These are phyloP conservation scores for Albizia julibrissin DNA, from an alignment of 306 rosid species.

Conservation along the genomic window DNA sequence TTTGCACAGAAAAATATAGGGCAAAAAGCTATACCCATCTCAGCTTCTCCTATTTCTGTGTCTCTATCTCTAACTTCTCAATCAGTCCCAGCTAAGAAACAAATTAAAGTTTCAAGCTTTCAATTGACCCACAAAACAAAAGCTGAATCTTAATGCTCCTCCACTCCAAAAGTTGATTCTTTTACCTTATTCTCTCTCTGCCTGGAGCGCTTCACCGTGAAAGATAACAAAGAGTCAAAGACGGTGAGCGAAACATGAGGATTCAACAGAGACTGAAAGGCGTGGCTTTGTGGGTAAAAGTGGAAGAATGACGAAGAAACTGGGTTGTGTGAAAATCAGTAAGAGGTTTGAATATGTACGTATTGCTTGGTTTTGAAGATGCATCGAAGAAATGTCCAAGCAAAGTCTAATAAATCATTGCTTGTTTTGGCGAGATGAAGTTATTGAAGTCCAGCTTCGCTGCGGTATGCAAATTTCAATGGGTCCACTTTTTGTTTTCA, in stretches of 20 bases:
- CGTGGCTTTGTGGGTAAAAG: slow-evolving; percentile 21
- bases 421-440: not conserved
- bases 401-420: slow-evolving; percentile 12
- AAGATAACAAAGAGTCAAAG: not conserved
- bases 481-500: slow-evolving; percentile 35
- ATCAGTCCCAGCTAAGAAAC: slow-evolving; percentile 26
- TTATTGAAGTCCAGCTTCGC: slow-evolving; percentile 27
- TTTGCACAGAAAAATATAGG: slow-evolving; percentile 69
- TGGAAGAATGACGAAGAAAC: not conserved
- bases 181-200: not conserved
- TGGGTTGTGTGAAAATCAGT: slow-evolving; percentile 21
- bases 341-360: not conserved
- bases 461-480: slow-evolving; percentile 40
- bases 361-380: slow-evolving; percentile 15
- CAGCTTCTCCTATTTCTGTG: slow-evolving; percentile 11
- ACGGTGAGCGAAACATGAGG: slow-evolving; percentile 37
- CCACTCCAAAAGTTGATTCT: slow-evolving; percentile 26
- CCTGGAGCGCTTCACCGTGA: slow-evolving; percentile 28
- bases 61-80: not conserved
- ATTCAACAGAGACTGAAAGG: slow-evolving; percentile 31
- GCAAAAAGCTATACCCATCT: slow-evolving; percentile 59
- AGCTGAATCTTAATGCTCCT: slow-evolving; percentile 27
- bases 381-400: slow-evolving; percentile 25
- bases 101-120: slow-evolving; percentile 38
- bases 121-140: slow-evolving; percentile 43